Conservation (phyloP, 306 rosid genomes). For the Pterocarpus santalinus region DNA sequence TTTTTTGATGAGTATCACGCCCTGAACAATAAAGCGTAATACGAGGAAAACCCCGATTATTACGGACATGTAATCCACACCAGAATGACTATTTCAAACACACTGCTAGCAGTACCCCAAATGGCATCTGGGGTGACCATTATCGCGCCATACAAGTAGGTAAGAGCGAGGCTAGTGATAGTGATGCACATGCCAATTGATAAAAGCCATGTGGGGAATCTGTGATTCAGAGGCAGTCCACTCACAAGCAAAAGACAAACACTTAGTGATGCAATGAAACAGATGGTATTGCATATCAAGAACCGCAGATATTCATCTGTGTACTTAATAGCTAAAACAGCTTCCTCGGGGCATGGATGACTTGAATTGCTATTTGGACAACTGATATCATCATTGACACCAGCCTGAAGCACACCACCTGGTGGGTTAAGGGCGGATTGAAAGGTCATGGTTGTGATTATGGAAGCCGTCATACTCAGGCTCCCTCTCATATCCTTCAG, state of each 20-base stretch:
- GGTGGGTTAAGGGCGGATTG: constrained; percentile 18
- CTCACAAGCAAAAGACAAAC: constrained; percentile 32
- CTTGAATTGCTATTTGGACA: rapidly evolving
- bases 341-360: not conserved
- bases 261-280: constrained; percentile 1
- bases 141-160: not conserved
- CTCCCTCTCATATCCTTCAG: constrained; percentile 18
- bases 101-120: rapidly evolving
- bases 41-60: not conserved
- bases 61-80: not conserved
- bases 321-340: not conserved
- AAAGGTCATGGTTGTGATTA: constrained; percentile 37
- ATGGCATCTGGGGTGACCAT: not conserved
- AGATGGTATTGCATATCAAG: constrained; percentile 3
- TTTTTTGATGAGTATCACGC: too few species aligned
- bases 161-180: not conserved
- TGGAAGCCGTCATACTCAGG: not conserved
- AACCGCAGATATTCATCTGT: rapidly evolving
- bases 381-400: rapidly evolving
- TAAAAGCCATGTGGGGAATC: constrained; percentile 12
- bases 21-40: too few species aligned
- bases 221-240: constrained; percentile 12
- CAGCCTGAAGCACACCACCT: not conserved
- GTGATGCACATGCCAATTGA: not conserved
- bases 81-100: not conserved